A percentile compares a stretch with the other conserved stretches of the same genome.
Evolutionary conservation across 768 basidiomycete genomes (phyloP).

Genomic region (Punctularia strigosozonata): DNA sequence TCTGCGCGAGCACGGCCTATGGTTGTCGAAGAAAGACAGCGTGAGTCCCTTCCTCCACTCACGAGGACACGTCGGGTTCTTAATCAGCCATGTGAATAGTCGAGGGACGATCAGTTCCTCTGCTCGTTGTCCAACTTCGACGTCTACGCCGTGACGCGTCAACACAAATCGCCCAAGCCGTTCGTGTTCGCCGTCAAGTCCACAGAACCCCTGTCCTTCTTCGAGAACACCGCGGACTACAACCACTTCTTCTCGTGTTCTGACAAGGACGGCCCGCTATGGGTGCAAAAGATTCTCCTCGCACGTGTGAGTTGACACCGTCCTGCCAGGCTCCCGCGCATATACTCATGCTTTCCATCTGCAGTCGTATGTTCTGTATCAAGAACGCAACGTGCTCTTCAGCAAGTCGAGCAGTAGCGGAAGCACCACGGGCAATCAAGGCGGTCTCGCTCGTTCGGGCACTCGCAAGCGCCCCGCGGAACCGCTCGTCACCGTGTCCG

Average conservation of each 20-base stretch:
- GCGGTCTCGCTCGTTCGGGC: slow-evolving; percentile 22
- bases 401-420: slow-evolving; percentile 24
- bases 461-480: slow-evolving; percentile 29
- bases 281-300: slow-evolving; percentile 73
- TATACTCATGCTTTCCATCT: neutral
- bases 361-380: slow-evolving; percentile 75
- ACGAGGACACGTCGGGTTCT: slow-evolving; percentile 4
- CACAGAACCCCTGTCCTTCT: slow-evolving; percentile 73
- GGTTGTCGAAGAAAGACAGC: slow-evolving; percentile 82
- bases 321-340: slow-evolving; percentile 1
- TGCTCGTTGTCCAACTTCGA: slow-evolving; percentile 88
- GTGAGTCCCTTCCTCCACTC: slow-evolving; percentile 28
- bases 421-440: slow-evolving; percentile 13
- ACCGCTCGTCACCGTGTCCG: slow-evolving; percentile 35
- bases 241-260: slow-evolving; percentile 76
- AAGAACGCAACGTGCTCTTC: slow-evolving; percentile 64
- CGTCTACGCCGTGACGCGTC: slow-evolving; percentile 66
- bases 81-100: slow-evolving; percentile 29
- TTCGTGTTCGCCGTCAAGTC: slow-evolving; percentile 85
- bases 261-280: slow-evolving; percentile 57
- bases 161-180: slow-evolving; percentile 72
- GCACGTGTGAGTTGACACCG: slow-evolving; percentile 52
- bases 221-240: slow-evolving; percentile 84
- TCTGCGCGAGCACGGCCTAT: slow-evolving; percentile 76
- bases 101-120: slow-evolving; percentile 72